Conservation (phyloP, 345 rosid genomes). For the Cochlearia excelsa region DNA sequence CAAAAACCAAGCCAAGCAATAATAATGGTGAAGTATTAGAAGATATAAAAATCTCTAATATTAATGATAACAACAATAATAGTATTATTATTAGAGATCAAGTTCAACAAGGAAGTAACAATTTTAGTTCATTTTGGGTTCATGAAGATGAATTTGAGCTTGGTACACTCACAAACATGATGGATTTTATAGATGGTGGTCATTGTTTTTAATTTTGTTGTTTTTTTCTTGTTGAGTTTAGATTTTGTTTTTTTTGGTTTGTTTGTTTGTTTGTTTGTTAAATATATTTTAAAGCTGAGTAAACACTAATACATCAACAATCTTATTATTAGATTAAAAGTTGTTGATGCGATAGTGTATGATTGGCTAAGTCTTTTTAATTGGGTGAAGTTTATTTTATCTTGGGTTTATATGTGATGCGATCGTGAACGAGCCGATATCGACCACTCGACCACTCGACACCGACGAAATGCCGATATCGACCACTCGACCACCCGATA, state of each 20-base stretch:
- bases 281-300: slow-evolving; percentile 7
- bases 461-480: too few relatives aligned
- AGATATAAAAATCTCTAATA: slow-evolving; percentile 25
- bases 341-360: slow-evolving; percentile 39
- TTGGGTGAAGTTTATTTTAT: slow-evolving; percentile 14
- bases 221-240: background rate
- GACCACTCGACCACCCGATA: too few relatives aligned
- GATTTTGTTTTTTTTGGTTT: slow-evolving; percentile 9
- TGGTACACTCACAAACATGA: slow-evolving; percentile 38
- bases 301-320: slow-evolving; percentile 41
- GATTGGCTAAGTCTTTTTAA: slow-evolving; percentile 33
- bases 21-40: slow-evolving; percentile 19
- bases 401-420: slow-evolving; percentile 24
- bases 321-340: slow-evolving; percentile 17
- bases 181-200: slow-evolving; percentile 41
- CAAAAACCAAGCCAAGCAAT: slow-evolving; percentile 17
- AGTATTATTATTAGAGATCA: slow-evolving; percentile 9
- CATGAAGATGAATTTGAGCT: slow-evolving; percentile 43
- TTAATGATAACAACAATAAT: slow-evolving; percentile 1
- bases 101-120: slow-evolving; percentile 28
- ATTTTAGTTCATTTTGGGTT: slow-evolving; percentile 44
- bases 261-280: too few relatives aligned
- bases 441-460: too few relatives aligned
- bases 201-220: slow-evolving; percentile 34
- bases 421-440: too few relatives aligned